phyloP scores from a whole-genome alignment of 2,329 filamentous ascomycete species.

The Venturia oleaginea region DNA sequence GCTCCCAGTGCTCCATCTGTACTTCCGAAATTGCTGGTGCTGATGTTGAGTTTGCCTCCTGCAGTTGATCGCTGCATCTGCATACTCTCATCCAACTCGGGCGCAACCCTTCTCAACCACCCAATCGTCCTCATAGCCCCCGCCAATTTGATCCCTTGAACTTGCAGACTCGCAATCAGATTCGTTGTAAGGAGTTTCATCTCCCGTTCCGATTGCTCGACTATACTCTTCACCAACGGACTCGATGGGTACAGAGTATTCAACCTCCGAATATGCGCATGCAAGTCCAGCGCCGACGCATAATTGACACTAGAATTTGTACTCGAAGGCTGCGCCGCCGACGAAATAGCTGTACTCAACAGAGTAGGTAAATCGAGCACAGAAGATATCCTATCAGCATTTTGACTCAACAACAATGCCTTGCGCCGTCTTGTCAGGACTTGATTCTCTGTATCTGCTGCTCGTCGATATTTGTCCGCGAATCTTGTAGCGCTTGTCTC shows the following conservation, averaged over 20 bases:
- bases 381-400: constrained; percentile 82
- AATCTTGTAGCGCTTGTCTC: constrained; percentile 73
- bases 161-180: constrained; percentile 67
- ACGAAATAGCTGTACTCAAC: constrained; percentile 66
- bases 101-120: constrained; percentile 79
- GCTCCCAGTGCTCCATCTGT: constrained; percentile 63
- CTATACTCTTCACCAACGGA: constrained; percentile 61
- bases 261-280: constrained; percentile 85
- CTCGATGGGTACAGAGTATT: constrained; percentile 76
- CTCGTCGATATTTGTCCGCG: constrained; percentile 72
- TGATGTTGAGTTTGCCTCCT: constrained; percentile 21
- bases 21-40: constrained; percentile 2
- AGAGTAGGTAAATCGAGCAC: constrained; percentile 83
- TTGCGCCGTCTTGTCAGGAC: constrained; percentile 66
- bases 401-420: constrained; percentile 71
- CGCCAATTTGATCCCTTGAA: constrained; percentile 75
- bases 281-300: constrained; percentile 79
- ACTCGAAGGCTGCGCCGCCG: constrained; percentile 23
- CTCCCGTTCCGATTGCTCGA: constrained; percentile 69
- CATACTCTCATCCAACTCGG: constrained; percentile 55
- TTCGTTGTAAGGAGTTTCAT: constrained; percentile 85
- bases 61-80: constrained; percentile 28
- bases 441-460: constrained; percentile 52
- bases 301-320: constrained; percentile 57
- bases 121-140: constrained; percentile 83